Evolutionary conservation across 2,329 filamentous ascomycete species (phyloP).

Genomic region (Ceratocystis albifundus): DNA sequence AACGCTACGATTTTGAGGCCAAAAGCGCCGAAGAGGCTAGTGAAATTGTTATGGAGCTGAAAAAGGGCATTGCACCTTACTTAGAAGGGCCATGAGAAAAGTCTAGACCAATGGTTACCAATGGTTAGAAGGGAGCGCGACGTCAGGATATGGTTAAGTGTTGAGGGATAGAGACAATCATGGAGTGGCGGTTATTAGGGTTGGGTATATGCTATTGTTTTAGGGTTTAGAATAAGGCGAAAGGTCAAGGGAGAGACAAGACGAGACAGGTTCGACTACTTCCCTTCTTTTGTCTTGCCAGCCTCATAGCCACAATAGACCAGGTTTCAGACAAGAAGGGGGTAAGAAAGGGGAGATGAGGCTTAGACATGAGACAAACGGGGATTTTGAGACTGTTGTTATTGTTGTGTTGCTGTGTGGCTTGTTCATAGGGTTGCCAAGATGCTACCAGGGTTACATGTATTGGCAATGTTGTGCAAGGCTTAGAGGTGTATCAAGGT

Average conservation of each 20-base stretch:
- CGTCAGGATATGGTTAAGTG: background rate
- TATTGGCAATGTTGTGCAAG: background rate
- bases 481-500: background rate
- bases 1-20: constrained; percentile 79
- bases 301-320: background rate
- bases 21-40: constrained; percentile 57
- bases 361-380: background rate
- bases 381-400: too few relatives aligned
- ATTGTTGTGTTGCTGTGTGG: background rate
- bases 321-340: background rate
- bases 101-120: too few relatives aligned
- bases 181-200: background rate
- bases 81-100: constrained; percentile 32
- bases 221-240: too few relatives aligned
- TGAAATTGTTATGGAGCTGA: constrained; percentile 70
- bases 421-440: background rate
- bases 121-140: background rate
- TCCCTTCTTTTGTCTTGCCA: too few relatives aligned
- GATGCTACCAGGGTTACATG: background rate
- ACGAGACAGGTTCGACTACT: too few relatives aligned
- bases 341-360: background rate
- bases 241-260: too few relatives aligned
- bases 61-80: constrained; percentile 61
- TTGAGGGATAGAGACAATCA: background rate
- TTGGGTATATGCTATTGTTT: too few relatives aligned